Percentiles rank a stretch among this genome's conserved stretches.
Evolutionary conservation across 192 early-diverging fungal genomes (phyloP).

Genomic region (Ambispora gerdemannii): DNA sequence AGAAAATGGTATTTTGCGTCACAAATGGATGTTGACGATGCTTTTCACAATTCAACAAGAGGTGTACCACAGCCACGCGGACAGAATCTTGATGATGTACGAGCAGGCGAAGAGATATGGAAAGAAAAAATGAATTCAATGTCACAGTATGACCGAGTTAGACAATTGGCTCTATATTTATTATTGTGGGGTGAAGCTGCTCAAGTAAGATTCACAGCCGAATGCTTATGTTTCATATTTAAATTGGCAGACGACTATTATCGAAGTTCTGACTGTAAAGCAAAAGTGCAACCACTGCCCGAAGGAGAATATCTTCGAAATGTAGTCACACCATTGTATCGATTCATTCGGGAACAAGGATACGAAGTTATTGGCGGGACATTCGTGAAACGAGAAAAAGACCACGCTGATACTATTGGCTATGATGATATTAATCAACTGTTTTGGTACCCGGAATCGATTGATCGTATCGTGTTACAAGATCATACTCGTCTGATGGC

Average conservation of each 20-base stretch:
- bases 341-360: conserved; percentile 69
- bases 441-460: conserved; percentile 72
- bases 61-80: conserved; percentile 34
- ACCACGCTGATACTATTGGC: conserved; percentile 71
- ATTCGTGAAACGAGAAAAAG: conserved; percentile 71
- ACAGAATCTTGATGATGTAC: conserved; percentile 28
- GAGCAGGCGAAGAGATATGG: conserved; percentile 58
- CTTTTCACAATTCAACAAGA: conserved; percentile 35
- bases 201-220: conserved; percentile 68
- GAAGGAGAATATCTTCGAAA: conserved; percentile 71
- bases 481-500: conserved; percentile 60
- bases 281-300: conserved; percentile 47
- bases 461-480: conserved; percentile 51
- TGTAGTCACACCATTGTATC: conserved; percentile 68
- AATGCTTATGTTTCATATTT: conserved; percentile 76
- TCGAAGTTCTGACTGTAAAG: conserved; percentile 47
- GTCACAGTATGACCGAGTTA: conserved; percentile 66
- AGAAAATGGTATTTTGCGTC: conserved; percentile 81
- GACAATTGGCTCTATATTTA: conserved; percentile 72
- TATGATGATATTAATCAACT: conserved; percentile 84
- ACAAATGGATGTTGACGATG: conserved; percentile 59
- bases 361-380: conserved; percentile 69
- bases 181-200: conserved; percentile 80
- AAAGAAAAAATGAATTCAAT: conserved; percentile 65
- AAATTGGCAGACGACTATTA: conserved; percentile 68